Conservation (phyloP, 2,329 filamentous ascomycete species). For the Huntiella omanensis region DNA sequence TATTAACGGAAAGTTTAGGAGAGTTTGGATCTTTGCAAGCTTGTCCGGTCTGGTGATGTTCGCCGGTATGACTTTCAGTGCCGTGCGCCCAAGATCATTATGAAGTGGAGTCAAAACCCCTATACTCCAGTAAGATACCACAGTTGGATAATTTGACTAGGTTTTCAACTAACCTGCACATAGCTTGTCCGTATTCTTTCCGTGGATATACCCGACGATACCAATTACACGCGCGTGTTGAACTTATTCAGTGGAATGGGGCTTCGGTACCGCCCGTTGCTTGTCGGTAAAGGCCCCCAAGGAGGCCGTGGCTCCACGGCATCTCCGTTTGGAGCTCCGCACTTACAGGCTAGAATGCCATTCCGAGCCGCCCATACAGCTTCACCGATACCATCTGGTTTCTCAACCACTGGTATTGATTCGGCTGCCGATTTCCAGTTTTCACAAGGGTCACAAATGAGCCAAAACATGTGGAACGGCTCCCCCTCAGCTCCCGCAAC, state of each 20-base stretch:
- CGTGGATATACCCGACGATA: slow-evolving; percentile 6
- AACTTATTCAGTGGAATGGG: slow-evolving; percentile 7
- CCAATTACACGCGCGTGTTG: slow-evolving; percentile 6
- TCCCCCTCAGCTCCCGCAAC: background rate
- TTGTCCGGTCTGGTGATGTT: background rate
- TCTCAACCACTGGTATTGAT: background rate
- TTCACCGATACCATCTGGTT: slow-evolving; percentile 5
- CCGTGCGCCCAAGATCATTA: slow-evolving; percentile 6
- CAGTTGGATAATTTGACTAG: background rate
- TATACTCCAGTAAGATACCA: slow-evolving; percentile 1
- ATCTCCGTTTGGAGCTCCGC: slow-evolving; percentile 2
- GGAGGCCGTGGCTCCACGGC: slow-evolving; percentile 6
- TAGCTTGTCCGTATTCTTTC: slow-evolving; percentile 9
- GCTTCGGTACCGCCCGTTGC: slow-evolving; percentile 7
- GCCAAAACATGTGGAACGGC: background rate
- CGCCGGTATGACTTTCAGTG: slow-evolving; percentile 10
- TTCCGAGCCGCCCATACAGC: slow-evolving; percentile 7
- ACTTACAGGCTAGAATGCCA: background rate
- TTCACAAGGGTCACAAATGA: background rate
- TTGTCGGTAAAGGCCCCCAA: slow-evolving; percentile 1
- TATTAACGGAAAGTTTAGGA: slow-evolving; percentile 2
- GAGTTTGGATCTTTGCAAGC: slow-evolving; percentile 6
- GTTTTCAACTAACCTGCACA: background rate
- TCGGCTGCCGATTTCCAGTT: background rate
- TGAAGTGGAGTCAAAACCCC: slow-evolving; percentile 7